These are phyloP conservation scores for Penicillium sp. DNA, from an alignment of 2,329 filamentous ascomycete genomes.

Conservation along the genomic window DNA sequence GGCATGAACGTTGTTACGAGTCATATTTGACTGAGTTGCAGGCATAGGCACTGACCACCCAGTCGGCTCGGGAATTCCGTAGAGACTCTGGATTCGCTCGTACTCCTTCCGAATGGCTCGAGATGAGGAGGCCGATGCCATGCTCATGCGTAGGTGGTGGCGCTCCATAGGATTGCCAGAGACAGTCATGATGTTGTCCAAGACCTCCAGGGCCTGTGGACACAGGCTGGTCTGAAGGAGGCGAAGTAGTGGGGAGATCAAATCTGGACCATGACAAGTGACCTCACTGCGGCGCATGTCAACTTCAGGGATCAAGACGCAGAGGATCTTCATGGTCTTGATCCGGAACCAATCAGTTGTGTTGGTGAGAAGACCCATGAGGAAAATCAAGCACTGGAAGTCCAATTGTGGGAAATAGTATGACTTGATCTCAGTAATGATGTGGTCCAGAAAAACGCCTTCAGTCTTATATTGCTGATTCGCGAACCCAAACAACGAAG, in stretches of 20 bases:
- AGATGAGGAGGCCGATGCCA: constrained; percentile 78
- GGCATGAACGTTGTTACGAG: constrained; percentile 87
- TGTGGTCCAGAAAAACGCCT: constrained; percentile 72
- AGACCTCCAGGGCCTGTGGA: constrained; percentile 82
- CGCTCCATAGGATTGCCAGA: constrained; percentile 89
- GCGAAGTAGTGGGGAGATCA: constrained; percentile 87
- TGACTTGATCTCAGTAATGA: constrained; percentile 70
- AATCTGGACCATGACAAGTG: constrained; percentile 83
- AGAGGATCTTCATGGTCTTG: constrained; percentile 87
- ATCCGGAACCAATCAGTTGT: constrained; percentile 84
- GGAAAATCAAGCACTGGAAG: constrained; percentile 79
- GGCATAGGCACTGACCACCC: constrained; percentile 96
- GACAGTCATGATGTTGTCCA: constrained; percentile 95
- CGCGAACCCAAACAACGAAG: constrained; percentile 68
- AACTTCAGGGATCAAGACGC: constrained; percentile 78
- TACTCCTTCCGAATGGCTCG: constrained; percentile 89
- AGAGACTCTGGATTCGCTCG: constrained; percentile 87
- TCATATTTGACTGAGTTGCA: constrained; percentile 80
- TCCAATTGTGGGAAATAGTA: constrained; percentile 80
- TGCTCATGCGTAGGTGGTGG: constrained; percentile 95
- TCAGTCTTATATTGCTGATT: constrained; percentile 63
- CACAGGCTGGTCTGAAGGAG: constrained; percentile 91
- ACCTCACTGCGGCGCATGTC: constrained; percentile 92
- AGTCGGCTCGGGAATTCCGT: constrained; percentile 91
- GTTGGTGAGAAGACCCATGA: constrained; percentile 90